These are phyloP conservation scores for Debaryomyces prosopidis DNA, from an alignment of 805 yeast species.

Conservation along the genomic window DNA sequence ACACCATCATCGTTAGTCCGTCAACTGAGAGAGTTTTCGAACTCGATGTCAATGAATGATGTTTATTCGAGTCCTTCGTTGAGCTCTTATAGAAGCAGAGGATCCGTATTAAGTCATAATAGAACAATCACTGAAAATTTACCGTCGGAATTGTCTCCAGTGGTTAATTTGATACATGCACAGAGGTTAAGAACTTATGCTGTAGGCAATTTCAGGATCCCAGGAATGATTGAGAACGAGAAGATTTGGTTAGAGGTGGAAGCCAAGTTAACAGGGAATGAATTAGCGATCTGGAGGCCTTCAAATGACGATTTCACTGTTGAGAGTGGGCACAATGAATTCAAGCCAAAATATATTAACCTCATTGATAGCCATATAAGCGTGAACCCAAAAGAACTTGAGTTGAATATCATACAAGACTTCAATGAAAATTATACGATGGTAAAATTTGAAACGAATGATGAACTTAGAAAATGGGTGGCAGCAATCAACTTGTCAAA, in stretches of 20 bases:
- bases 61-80: slow-evolving; percentile 10
- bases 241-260: slow-evolving; percentile 34
- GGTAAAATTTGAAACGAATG: slow-evolving; percentile 20
- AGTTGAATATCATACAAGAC: slow-evolving; percentile 29
- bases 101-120: slow-evolving; percentile 16
- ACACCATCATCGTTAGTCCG: slow-evolving; percentile 38
- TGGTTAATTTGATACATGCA: slow-evolving; percentile 66
- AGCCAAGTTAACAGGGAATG: slow-evolving; percentile 52
- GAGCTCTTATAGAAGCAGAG: slow-evolving; percentile 9
- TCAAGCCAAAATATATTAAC: slow-evolving; percentile 53
- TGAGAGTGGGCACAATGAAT: slow-evolving; percentile 35
- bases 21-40: slow-evolving; percentile 28
- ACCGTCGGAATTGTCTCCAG: slow-evolving; percentile 71
- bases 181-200: slow-evolving; percentile 68
- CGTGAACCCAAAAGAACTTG: slow-evolving; percentile 13
- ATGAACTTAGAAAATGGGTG: slow-evolving; percentile 38
- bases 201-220: slow-evolving; percentile 47
- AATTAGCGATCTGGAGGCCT: slow-evolving; percentile 50
- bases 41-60: slow-evolving; percentile 8
- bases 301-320: slow-evolving; percentile 24
- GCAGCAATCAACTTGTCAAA: slow-evolving; percentile 54
- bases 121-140: slow-evolving; percentile 23
- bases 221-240: slow-evolving; percentile 20
- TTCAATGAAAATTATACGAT: slow-evolving; percentile 24
- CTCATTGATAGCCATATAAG: slow-evolving; percentile 42